A percentile compares a stretch with the other conserved stretches of the same genome.
Conservation (phyloP, 2,329 filamentous ascomycete genomes). For the Fusarium illudens region DNA sequence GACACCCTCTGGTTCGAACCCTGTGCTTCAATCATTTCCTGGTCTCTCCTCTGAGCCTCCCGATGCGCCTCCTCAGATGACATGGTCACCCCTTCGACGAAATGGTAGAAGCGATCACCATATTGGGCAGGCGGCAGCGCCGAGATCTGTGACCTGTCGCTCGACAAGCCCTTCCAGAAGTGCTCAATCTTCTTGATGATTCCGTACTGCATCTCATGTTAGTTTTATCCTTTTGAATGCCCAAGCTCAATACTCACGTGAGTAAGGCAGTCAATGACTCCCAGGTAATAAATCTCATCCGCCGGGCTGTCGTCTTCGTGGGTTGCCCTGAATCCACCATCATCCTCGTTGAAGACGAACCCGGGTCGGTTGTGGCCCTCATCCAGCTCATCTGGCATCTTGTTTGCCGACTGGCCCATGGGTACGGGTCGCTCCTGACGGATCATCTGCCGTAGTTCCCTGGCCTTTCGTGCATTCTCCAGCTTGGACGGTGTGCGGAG, state of each 20-base stretch:
- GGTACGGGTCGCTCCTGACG: conserved; percentile 93
- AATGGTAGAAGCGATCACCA: conserved; percentile 91
- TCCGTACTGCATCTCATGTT: conserved; percentile 72
- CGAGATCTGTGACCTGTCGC: conserved; percentile 87
- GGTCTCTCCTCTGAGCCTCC: conserved; percentile 67
- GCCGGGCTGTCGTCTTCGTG: conserved; percentile 86
- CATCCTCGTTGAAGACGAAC: conserved; percentile 91
- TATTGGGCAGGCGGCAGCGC: conserved; percentile 90
- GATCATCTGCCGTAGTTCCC: conserved; percentile 90
- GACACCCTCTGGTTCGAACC: conserved; percentile 48
- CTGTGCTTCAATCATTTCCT: conserved; percentile 60
- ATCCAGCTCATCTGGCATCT: conserved; percentile 90
- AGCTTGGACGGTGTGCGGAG: conserved; percentile 92
- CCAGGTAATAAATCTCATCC: conserved; percentile 96
- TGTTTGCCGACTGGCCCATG: conserved; percentile 81
- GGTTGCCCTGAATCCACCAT: conserved; percentile 91
- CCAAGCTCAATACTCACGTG: conserved; percentile 72
- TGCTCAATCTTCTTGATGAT: conserved; percentile 94
- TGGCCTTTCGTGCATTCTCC: conserved; percentile 89
- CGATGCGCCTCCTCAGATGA: conserved; percentile 83
- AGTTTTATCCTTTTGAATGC: conserved; percentile 22
- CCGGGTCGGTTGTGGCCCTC: conserved; percentile 74
- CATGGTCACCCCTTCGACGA: conserved; percentile 91
- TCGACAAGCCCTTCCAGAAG: conserved; percentile 93
- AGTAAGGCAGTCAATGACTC: conserved; percentile 97